Percentiles rank a stretch among this genome's conserved stretches.
These are phyloP conservation scores for Durusdinium trenchii DNA, from an alignment of 73 alveolate species.

Conservation along the genomic window DNA sequence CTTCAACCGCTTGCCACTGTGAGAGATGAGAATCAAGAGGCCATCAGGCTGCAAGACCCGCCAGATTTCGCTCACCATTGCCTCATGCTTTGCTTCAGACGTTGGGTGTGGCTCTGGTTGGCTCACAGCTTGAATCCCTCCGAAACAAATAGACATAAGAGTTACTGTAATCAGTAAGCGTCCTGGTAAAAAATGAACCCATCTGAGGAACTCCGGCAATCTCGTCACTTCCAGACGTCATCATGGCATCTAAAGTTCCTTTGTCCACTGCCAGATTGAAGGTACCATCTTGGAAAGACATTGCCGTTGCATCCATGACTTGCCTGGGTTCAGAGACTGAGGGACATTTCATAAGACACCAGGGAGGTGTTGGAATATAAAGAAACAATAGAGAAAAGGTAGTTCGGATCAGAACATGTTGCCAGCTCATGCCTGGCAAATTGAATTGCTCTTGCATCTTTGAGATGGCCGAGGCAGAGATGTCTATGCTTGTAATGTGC, in stretches of 20 bases:
- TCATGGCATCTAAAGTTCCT: conserved; percentile 86
- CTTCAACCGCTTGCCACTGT: conserved; percentile 62
- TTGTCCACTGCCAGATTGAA: conserved; percentile 60
- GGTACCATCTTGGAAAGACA: conserved; percentile 7
- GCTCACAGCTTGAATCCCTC: too few relatives aligned
- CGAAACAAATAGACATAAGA: too few relatives aligned
- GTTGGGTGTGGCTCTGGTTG: too few relatives aligned
- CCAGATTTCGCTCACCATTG: conserved; percentile 43
- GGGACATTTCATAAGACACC: not conserved
- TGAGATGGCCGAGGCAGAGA: conserved; percentile 49
- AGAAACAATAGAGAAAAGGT: not conserved
- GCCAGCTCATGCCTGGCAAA: conserved; percentile 24
- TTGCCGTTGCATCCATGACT: conserved; percentile 56
- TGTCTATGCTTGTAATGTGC: conserved; percentile 69
- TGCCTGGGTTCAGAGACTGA: not conserved
- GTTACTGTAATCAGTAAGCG: not conserved
- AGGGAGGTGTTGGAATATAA: not conserved
- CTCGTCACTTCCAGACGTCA: conserved; percentile 19
- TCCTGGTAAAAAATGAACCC: not conserved
- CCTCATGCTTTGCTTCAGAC: too few relatives aligned
- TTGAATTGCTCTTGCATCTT: conserved; percentile 56
- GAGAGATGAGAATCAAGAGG: conserved; percentile 34
- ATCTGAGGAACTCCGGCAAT: conserved; percentile 46
- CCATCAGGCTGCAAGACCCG: conserved; percentile 79
- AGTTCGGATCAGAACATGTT: not conserved